A percentile compares a stretch with the other conserved stretches of the same genome.
phyloP scores from a whole-genome alignment of 2,329 filamentous ascomycete species.

The Aspergillus transmontanensis region DNA sequence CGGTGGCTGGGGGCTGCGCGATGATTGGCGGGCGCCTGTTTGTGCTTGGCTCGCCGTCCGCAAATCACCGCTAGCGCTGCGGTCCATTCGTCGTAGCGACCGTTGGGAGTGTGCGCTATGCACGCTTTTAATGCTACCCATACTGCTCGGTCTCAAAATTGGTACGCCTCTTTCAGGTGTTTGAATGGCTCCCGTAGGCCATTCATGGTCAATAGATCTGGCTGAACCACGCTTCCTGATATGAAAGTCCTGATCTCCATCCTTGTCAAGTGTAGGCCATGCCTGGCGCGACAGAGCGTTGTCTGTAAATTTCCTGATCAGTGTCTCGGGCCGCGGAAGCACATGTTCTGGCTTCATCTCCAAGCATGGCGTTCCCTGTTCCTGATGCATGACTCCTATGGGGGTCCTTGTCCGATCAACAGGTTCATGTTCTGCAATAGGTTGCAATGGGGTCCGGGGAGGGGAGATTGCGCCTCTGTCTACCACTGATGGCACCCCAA shows the following conservation, averaged over 20 bases:
- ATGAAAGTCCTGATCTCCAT: slow-evolving; percentile 21
- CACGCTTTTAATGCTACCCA: slow-evolving; percentile 52
- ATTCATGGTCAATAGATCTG: slow-evolving; percentile 14
- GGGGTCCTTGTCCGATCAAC: slow-evolving; percentile 31
- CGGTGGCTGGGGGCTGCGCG: slow-evolving; percentile 33
- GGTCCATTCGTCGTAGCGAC: slow-evolving; percentile 68
- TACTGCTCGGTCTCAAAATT: slow-evolving; percentile 52
- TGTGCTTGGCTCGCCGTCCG: slow-evolving; percentile 60
- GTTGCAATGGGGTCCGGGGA: slow-evolving; percentile 48
- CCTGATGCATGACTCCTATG: slow-evolving; percentile 42
- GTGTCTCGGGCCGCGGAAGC: slow-evolving; percentile 34
- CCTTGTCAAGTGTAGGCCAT: slow-evolving; percentile 33
- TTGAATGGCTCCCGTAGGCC: slow-evolving; percentile 41
- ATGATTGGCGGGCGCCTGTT: slow-evolving; percentile 25
- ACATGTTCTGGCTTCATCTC: slow-evolving; percentile 46
- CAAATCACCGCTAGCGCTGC: slow-evolving; percentile 63
- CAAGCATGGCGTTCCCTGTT: slow-evolving; percentile 34
- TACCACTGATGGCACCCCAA: slow-evolving; percentile 34
- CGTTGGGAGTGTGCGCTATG: slow-evolving; percentile 33
- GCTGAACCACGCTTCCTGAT: slow-evolving; percentile 31
- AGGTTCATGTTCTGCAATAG: slow-evolving; percentile 56
- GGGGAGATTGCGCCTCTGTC: slow-evolving; percentile 34
- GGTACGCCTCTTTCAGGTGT: slow-evolving; percentile 34
- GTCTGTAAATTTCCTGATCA: slow-evolving; percentile 37
- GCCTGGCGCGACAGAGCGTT: slow-evolving; percentile 33